Evolutionary conservation across 352 stramenopile genomes (phyloP).

Genomic region (Phytophthora nicotianae): DNA sequence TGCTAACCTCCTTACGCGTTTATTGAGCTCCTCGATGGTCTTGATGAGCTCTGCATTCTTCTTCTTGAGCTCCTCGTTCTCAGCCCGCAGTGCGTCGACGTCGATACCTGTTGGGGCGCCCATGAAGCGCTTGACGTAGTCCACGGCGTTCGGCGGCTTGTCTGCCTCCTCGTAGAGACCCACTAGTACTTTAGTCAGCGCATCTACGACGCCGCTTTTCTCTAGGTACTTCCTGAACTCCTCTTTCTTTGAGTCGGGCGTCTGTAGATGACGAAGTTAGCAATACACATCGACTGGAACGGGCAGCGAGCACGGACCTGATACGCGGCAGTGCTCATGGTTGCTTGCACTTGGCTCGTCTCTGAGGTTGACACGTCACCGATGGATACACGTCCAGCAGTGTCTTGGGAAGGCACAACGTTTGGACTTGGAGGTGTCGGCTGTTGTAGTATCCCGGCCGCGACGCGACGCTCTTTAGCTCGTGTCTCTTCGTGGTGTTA

Average conservation of each 20-base stretch:
- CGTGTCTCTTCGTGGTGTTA: constrained; percentile 19
- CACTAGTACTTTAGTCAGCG: constrained; percentile 97
- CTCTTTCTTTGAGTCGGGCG: constrained; percentile 97
- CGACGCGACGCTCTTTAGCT: constrained; percentile 25
- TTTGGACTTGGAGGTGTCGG: constrained; percentile 10
- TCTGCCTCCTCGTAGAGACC: constrained; percentile 97
- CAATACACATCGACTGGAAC: not conserved
- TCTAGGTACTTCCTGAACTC: constrained; percentile 99
- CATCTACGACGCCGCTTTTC: constrained; percentile 97
- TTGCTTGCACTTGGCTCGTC: constrained; percentile 19
- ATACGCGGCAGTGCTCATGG: constrained; percentile 69
- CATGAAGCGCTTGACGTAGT: constrained; percentile 98
- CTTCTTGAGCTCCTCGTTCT: constrained; percentile 94
- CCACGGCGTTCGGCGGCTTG: constrained; percentile 95
- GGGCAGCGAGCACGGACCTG: constrained; percentile 39
- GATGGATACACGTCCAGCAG: constrained; percentile 20
- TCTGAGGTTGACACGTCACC: constrained; percentile 27
- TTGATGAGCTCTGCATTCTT: constrained; percentile 91
- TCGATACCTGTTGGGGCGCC: constrained; percentile 91
- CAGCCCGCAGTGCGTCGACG: constrained; percentile 84
- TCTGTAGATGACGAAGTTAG: constrained; percentile 53
- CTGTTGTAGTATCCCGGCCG: constrained; percentile 28
- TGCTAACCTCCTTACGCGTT: constrained; percentile 58
- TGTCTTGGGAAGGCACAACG: not conserved
- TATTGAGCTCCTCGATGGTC: constrained; percentile 92